A percentile compares a stretch with the other conserved stretches of the same genome.
These are phyloP conservation scores for Eremothecium gossypii DNA, from an alignment of 1,139 yeast species.

Conservation along the genomic window DNA sequence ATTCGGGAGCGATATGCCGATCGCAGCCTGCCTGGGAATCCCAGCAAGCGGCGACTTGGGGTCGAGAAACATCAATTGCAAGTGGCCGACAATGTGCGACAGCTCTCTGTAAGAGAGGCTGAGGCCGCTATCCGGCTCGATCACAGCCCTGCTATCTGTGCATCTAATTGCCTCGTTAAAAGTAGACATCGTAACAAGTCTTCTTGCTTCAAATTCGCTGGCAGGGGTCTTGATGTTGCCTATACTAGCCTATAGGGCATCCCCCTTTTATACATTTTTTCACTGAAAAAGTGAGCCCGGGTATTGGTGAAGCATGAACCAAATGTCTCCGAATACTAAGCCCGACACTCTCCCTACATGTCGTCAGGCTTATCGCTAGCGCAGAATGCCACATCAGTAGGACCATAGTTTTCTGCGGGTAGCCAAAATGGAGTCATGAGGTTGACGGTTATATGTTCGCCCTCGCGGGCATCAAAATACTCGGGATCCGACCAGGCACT, in stretches of 20 bases:
- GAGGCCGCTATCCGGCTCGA: constrained; percentile 33
- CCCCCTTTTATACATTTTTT: constrained; percentile 4
- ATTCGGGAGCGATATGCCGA: constrained; percentile 54
- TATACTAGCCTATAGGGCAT: too few relatives aligned
- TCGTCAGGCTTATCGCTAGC: constrained; percentile 11
- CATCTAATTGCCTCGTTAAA: constrained; percentile 29
- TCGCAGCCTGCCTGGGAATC: constrained; percentile 36
- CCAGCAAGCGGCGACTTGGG: constrained; percentile 31
- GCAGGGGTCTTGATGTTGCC: too few relatives aligned
- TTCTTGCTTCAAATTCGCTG: too few relatives aligned
- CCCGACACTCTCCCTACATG: neutral
- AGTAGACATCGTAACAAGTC: constrained; percentile 11
- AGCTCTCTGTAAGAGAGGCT: constrained; percentile 33
- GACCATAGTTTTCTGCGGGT: constrained; percentile 38
- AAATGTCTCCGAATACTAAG: neutral
- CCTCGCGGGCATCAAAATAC: neutral
- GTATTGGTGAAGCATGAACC: neutral
- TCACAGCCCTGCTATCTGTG: constrained; percentile 33
- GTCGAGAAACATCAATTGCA: constrained; percentile 35
- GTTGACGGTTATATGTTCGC: constrained; percentile 23
- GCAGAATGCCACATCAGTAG: constrained; percentile 45
- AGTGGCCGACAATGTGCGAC: constrained; percentile 34
- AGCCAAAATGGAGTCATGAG: constrained; percentile 46
- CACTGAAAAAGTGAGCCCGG: neutral
- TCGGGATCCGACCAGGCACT: neutral